Evolutionary conservation across 179 eudicot genomes (phyloP), one percentile per base, ranked within the genome.

Genomic region (Sideroxylon spinosum): DNA sequence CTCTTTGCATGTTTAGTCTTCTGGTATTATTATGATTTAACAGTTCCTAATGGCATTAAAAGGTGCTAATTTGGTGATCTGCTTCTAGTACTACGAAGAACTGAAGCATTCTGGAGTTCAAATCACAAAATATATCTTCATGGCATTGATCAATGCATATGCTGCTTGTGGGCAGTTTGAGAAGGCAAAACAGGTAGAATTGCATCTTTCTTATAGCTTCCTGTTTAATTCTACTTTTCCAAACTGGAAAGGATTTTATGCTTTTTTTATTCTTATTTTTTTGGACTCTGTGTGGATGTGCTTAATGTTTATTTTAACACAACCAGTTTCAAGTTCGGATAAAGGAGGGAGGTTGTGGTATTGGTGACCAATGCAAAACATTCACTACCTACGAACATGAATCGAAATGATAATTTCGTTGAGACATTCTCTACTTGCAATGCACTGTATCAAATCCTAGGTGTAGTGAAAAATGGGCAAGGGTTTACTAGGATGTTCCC

Each of bases 131-230:
- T 84, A 88, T 76, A 75, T 92, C 76, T 88, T 71, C 66, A 88
- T 88, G 98, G 91, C 98, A 68, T 92, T 93, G 76, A 85, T 92
- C 82, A 88, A 95, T 78, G 97, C 92, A 70, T 95, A 90, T 90
- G 94, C 91, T 71, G 83, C 92, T 59, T 89, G 87, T 83, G 97
- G 98, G 49, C 87, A 84, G 69, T 86, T 88, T 79, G 89, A 90
- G 75, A 89, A 93, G 84, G 99, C 99, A 64, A 93, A 91, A 85
- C 83, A 90, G 99, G 99, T 95, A 85, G 44, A 29, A 13, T 16
- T 80, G 67, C 50, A 12, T 66, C 71, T 74, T 80, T 62, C 55
- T 44, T 44, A 3, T 19, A 23, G 63, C 67, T 64, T 63, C 23
- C 71, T 61, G 61, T 64, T 11, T 12, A 1, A 13, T 17, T 7